phyloP scores from a whole-genome alignment of 768 basidiomycete species.

The Leccinum variicolor region DNA sequence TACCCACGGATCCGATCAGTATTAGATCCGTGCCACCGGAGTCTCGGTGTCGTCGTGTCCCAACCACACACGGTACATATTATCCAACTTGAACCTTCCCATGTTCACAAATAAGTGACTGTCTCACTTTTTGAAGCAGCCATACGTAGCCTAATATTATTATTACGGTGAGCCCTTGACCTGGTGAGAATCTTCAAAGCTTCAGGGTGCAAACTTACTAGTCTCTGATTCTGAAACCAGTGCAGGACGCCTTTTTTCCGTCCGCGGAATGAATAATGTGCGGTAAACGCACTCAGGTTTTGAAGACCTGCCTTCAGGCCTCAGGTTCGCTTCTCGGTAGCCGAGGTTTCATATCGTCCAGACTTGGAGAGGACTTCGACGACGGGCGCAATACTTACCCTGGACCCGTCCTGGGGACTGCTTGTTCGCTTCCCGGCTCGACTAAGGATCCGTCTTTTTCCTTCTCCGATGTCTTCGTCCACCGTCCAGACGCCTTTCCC shows the following conservation, averaged over 20 bases:
- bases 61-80: too few species aligned
- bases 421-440: background rate
- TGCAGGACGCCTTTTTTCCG: background rate
- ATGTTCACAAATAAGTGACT: background rate
- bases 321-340: background rate
- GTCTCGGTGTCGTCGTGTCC: too few species aligned
- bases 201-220: background rate
- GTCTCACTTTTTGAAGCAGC: background rate
- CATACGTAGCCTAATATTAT: too few species aligned
- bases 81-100: too few species aligned
- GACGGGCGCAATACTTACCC: too few species aligned
- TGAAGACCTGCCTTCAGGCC: background rate
- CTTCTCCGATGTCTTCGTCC: conserved; percentile 6
- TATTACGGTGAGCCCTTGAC: background rate
- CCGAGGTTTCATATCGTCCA: background rate
- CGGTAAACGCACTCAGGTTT: too few species aligned
- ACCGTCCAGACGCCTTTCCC: conserved; percentile 21
- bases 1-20: too few species aligned
- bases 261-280: too few species aligned
- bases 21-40: too few species aligned
- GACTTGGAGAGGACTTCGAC: background rate
- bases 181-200: background rate
- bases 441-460: background rate
- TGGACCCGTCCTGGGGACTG: background rate
- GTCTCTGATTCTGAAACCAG: background rate